Percentiles rank a stretch among this genome's conserved stretches.
phyloP scores from a whole-genome alignment of 345 rosid genomes.

The Eutrema yunnanense region DNA sequence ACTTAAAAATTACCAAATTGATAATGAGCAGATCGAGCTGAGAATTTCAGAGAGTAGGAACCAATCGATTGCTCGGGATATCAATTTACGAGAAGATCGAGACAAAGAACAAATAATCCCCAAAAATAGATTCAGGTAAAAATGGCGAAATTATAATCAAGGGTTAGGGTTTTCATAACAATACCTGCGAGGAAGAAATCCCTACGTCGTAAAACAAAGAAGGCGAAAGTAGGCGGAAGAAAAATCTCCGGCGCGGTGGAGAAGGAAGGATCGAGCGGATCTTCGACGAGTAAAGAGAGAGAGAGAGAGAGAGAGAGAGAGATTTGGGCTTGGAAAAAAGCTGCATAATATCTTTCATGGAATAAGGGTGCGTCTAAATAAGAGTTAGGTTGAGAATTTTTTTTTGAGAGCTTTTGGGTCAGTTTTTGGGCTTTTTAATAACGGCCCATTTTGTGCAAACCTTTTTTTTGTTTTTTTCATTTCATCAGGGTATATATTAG shows the following conservation, averaged over 20 bases:
- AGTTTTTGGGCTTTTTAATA: neutral
- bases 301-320: neutral
- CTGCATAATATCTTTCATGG: neutral
- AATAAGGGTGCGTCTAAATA: neutral
- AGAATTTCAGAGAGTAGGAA: neutral
- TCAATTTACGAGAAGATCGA: neutral
- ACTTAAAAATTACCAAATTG: no score
- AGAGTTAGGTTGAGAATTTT: neutral
- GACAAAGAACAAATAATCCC: neutral
- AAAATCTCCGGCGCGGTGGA: constrained; percentile 41
- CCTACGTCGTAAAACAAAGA: neutral
- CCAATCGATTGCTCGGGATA: neutral
- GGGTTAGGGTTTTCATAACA: neutral
- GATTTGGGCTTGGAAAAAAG: constrained; percentile 44
- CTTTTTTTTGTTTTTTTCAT: no score
- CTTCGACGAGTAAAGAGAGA: neutral
- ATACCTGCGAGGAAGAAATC: neutral
- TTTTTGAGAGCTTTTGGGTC: neutral
- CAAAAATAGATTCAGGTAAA: neutral
- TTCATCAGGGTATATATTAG: no score
- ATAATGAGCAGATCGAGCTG: neutral
- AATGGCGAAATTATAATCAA: neutral
- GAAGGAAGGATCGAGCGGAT: neutral
- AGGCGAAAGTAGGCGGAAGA: no score
- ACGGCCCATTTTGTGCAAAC: neutral